Evolutionary conservation across 495 filamentous ascomycete genomes (phyloP).

Genomic region (Tetracladium setigerum): DNA sequence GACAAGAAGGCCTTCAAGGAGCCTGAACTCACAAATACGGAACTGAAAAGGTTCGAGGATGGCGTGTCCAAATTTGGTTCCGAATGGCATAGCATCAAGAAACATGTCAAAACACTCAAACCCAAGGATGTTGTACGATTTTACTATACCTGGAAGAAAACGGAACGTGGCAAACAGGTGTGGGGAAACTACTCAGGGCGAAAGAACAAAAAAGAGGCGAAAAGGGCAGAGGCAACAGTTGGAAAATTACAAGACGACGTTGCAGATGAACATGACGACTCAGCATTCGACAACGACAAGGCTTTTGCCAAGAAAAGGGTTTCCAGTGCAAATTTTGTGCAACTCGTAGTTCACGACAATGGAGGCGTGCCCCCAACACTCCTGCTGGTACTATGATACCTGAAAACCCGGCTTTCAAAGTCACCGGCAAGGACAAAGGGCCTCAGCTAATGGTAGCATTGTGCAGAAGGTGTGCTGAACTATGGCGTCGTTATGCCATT

Average conservation of each 20-base stretch:
- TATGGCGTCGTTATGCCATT: conserved; percentile 93
- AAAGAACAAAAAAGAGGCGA: conserved; percentile 80
- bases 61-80: conserved; percentile 87
- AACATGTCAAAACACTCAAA: conserved; percentile 74
- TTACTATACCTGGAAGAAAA: conserved; percentile 99
- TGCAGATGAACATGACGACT: conserved; percentile 89
- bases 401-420: conserved; percentile 58
- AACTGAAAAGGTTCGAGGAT: conserved; percentile 87
- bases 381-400: conserved; percentile 61
- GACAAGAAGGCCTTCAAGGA: conserved; percentile 76
- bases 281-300: conserved; percentile 90
- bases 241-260: conserved; percentile 75
- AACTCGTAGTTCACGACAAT: conserved; percentile 73
- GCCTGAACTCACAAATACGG: conserved; percentile 68
- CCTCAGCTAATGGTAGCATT: conserved; percentile 73
- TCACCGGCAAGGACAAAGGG: conserved; percentile 61
- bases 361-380: conserved; percentile 79
- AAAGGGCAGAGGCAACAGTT: conserved; percentile 52
- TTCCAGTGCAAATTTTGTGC: conserved; percentile 95
- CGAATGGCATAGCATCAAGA: conserved; percentile 74
- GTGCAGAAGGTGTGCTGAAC: conserved; percentile 78
- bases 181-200: conserved; percentile 85
- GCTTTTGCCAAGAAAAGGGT: conserved; percentile 66
- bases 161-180: conserved; percentile 70
- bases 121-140: conserved; percentile 77